phyloP scores from a whole-genome alignment of 495 filamentous ascomycete genomes.

The Sabuloglossum arenarium region DNA sequence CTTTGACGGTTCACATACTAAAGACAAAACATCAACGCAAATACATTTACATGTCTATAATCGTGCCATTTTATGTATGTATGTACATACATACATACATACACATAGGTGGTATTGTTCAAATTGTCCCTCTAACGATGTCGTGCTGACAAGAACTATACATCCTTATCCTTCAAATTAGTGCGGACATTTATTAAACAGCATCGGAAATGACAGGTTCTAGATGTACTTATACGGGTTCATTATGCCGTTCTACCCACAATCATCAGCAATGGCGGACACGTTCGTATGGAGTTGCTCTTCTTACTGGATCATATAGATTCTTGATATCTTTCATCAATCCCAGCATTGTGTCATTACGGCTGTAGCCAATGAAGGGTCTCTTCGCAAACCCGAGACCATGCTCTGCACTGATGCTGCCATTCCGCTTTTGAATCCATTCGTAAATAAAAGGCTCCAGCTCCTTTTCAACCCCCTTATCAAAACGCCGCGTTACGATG shows the following conservation, averaged over 20 bases:
- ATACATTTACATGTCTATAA: no score
- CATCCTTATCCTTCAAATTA: no score
- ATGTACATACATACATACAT: no score
- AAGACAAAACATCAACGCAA: no score
- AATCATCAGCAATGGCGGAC: conserved; percentile 4
- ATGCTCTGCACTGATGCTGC: conserved; percentile 92
- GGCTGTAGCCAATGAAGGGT: conserved; percentile 78
- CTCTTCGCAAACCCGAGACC: conserved; percentile 89
- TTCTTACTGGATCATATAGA: conserved; percentile 74
- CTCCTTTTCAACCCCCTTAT: conserved; percentile 69
- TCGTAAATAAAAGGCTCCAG: conserved; percentile 94
- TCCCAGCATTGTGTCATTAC: conserved; percentile 62
- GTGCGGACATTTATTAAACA: no score
- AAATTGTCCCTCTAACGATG: not conserved
- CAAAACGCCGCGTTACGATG: conserved; percentile 57
- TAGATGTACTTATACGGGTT: conserved; percentile 82
- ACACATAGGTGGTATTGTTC: no score
- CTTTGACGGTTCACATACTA: no score
- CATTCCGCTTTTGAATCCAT: conserved; percentile 71
- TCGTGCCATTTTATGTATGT: no score
- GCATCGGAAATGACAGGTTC: not conserved
- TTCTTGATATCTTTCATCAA: conserved; percentile 90
- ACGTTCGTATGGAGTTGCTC: not conserved
- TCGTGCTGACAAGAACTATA: not conserved
- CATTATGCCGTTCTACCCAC: conserved; percentile 61